Evolutionary conservation across 1,139 yeast genomes (phyloP).

Genomic region (Nadsonia commutata): DNA sequence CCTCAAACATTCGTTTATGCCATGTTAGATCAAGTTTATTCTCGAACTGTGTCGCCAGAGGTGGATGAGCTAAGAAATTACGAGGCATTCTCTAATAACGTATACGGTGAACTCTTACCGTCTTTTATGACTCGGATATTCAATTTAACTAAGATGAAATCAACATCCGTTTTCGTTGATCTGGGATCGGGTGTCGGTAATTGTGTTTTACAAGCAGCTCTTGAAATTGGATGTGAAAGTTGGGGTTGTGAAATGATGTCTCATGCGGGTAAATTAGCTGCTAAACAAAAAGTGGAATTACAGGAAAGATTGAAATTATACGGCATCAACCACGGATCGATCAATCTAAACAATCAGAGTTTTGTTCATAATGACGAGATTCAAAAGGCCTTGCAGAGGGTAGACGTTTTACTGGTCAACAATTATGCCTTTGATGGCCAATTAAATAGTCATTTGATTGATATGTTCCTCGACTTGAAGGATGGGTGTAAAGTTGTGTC

Average conservation of each 20-base stretch:
- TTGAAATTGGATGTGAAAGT: constrained; percentile 71
- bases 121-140: constrained; percentile 56
- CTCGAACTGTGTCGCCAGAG: constrained; percentile 66
- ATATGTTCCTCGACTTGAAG: constrained; percentile 45
- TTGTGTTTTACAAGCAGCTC: constrained; percentile 77
- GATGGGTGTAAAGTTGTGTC: constrained; percentile 72
- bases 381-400: constrained; percentile 35
- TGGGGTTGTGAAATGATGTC: constrained; percentile 88
- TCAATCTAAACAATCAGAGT: constrained; percentile 47
- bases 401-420: constrained; percentile 65
- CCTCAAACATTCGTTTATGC: constrained; percentile 54
- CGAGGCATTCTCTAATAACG: constrained; percentile 79
- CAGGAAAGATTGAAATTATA: constrained; percentile 41
- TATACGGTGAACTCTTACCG: constrained; percentile 84
- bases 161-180: constrained; percentile 53
- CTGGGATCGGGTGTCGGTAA: constrained; percentile 93
- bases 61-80: constrained; percentile 52
- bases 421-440: constrained; percentile 70
- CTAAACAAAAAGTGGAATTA: constrained; percentile 43
- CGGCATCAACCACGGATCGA: constrained; percentile 46
- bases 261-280: constrained; percentile 60
- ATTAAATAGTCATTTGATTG: constrained; percentile 54
- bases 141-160: constrained; percentile 42
- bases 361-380: constrained; percentile 55
- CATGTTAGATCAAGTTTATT: constrained; percentile 53